These are phyloP conservation scores for Ascodesmis nigricans DNA, from an alignment of 495 filamentous ascomycete species.

Conservation along the genomic window DNA sequence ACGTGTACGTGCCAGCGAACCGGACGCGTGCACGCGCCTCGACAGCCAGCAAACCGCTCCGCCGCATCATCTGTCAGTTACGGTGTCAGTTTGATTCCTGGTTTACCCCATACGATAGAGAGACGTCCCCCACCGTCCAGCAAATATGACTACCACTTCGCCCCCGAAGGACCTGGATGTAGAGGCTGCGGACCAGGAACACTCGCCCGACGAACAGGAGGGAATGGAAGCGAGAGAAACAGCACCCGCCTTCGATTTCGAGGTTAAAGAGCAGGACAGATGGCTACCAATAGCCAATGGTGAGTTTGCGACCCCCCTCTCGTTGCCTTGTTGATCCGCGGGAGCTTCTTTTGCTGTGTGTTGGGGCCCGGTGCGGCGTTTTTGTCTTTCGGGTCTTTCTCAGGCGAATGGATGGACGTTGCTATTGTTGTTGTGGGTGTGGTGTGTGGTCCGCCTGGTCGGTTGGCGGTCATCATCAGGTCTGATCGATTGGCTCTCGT, in stretches of 20 bases:
- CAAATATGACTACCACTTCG: constrained; percentile 91
- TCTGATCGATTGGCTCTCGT: too few species aligned
- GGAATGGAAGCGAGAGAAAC: constrained; percentile 49
- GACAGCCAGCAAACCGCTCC: too few species aligned
- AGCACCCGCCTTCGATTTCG: constrained; percentile 67
- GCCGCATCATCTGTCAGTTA: too few species aligned
- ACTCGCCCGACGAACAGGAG: constrained; percentile 72
- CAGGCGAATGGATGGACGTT: too few species aligned
- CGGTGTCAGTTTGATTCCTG: too few species aligned
- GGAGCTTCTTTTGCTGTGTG: constrained; percentile 22
- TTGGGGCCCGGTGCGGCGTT: background rate
- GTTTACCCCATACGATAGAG: too few species aligned
- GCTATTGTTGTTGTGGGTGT: too few species aligned
- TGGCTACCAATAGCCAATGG: constrained; percentile 99
- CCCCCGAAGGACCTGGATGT: constrained; percentile 73
- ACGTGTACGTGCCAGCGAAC: too few species aligned
- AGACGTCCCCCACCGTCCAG: too few species aligned
- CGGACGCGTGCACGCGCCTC: too few species aligned
- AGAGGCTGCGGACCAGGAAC: constrained; percentile 75
- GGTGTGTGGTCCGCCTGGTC: too few species aligned
- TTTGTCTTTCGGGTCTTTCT: background rate
- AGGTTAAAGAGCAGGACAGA: constrained; percentile 98
- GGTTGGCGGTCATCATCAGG: too few species aligned
- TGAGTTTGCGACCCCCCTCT: constrained; percentile 44
- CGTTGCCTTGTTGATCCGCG: constrained; percentile 24